Conservation (phyloP, 768 basidiomycete species). For the Xerocomus brunneocitrinus region DNA sequence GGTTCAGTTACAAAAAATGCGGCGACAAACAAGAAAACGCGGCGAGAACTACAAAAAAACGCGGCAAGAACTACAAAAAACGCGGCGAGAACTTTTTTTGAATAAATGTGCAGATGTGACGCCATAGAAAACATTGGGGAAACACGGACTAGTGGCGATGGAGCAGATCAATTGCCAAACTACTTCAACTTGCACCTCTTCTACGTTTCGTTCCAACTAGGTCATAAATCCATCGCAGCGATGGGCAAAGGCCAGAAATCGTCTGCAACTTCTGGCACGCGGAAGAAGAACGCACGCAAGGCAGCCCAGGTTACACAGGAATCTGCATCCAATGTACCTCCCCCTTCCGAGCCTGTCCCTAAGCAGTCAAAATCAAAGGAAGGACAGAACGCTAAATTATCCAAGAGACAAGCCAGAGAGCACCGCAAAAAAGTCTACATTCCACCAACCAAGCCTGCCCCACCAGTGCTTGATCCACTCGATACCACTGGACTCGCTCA, state of each 20-base stretch:
- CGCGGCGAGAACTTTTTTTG: too few relatives aligned
- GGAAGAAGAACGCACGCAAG: slow-evolving; percentile 91
- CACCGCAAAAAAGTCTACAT: slow-evolving; percentile 84
- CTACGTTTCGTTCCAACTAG: neutral
- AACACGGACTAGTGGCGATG: too few relatives aligned
- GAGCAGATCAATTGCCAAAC: too few relatives aligned
- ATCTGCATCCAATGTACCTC: slow-evolving; percentile 11
- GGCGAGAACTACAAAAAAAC: too few relatives aligned
- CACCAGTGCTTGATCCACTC: slow-evolving; percentile 76
- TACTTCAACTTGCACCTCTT: too few relatives aligned
- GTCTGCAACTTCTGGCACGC: slow-evolving; percentile 79
- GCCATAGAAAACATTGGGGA: too few relatives aligned
- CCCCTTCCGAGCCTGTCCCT: slow-evolving; percentile 33
- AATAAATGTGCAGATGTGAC: too few relatives aligned
- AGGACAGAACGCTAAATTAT: slow-evolving; percentile 45
- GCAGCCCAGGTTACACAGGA: slow-evolving; percentile 34
- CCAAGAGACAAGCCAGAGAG: slow-evolving; percentile 49
- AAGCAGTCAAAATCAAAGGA: slow-evolving; percentile 45
- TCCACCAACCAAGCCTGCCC: slow-evolving; percentile 75
- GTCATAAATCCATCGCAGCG: neutral
- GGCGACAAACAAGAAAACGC: too few relatives aligned
- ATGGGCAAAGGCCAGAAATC: slow-evolving; percentile 57
- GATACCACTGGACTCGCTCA: slow-evolving; percentile 78
- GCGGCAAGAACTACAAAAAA: too few relatives aligned
- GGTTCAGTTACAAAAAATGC: too few relatives aligned